A percentile compares a stretch with the other conserved stretches of the same genome.
Evolutionary conservation across 2,329 filamentous ascomycete species (phyloP).

Genomic region (Camillea tinctor): DNA sequence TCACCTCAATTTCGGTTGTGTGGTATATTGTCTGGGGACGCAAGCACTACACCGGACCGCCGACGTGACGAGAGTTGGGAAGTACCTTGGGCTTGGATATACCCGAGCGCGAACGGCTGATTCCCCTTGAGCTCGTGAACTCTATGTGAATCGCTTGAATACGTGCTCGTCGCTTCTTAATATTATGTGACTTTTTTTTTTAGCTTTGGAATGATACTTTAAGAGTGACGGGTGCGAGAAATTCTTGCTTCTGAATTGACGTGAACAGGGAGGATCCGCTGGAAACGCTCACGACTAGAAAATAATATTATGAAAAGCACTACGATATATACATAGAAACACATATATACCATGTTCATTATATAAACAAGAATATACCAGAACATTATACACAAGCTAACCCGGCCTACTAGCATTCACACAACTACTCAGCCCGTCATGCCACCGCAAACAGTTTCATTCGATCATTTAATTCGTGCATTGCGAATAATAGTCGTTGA

Average conservation of each 20-base stretch:
- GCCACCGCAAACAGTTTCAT: background rate
- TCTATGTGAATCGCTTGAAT: conserved; percentile 1
- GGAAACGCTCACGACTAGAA: background rate
- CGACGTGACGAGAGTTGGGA: conserved; percentile 29
- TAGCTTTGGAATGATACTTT: conserved; percentile 11
- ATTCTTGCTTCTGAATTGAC: background rate
- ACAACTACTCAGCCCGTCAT: background rate
- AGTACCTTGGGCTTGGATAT: background rate
- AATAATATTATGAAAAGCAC: no score
- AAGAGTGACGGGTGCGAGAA: conserved; percentile 2
- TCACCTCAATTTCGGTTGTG: conserved; percentile 56
- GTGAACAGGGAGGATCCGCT: background rate
- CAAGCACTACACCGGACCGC: conserved; percentile 66
- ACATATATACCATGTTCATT: background rate
- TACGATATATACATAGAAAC: no score
- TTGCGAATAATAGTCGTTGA: conserved; percentile 30
- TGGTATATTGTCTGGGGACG: conserved; percentile 73
- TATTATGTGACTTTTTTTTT: background rate
- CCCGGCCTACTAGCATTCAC: background rate
- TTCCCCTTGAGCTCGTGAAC: background rate
- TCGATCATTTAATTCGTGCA: conserved; percentile 11
- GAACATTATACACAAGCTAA: background rate
- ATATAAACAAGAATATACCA: background rate
- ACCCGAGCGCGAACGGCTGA: conserved; percentile 3
- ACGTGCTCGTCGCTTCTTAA: background rate